Conservation (phyloP, 2,329 filamentous ascomycete genomes). For the Lecanicillium sp. region DNA sequence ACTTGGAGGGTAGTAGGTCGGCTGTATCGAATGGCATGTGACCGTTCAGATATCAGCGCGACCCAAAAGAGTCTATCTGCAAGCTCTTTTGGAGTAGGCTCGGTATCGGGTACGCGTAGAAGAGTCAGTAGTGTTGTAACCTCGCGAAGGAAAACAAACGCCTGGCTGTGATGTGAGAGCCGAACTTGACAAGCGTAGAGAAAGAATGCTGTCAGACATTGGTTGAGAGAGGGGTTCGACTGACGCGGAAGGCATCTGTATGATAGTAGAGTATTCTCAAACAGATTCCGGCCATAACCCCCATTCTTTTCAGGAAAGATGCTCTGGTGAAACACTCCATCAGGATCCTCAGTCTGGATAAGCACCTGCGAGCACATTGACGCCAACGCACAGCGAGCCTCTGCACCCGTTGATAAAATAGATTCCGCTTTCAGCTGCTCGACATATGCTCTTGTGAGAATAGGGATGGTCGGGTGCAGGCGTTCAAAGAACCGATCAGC, state of each 20-base stretch:
- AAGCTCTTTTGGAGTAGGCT: slow-evolving; percentile 17
- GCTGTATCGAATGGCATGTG: slow-evolving; percentile 35
- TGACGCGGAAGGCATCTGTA: slow-evolving; percentile 24
- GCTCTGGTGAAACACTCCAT: slow-evolving; percentile 21
- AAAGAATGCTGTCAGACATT: slow-evolving; percentile 33
- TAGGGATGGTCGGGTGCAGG: slow-evolving; percentile 33
- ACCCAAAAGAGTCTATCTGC: slow-evolving; percentile 34
- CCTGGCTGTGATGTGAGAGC: slow-evolving; percentile 33
- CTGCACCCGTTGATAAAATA: slow-evolving; percentile 16
- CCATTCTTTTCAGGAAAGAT: slow-evolving; percentile 26
- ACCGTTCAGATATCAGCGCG: slow-evolving; percentile 32
- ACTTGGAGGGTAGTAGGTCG: slow-evolving; percentile 35
- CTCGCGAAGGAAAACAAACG: slow-evolving; percentile 34
- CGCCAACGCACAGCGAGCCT: slow-evolving; percentile 27
- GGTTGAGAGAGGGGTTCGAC: slow-evolving; percentile 28
- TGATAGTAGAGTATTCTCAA: slow-evolving; percentile 26
- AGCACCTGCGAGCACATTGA: slow-evolving; percentile 32
- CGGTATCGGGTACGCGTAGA: slow-evolving; percentile 18
- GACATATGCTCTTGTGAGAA: slow-evolving; percentile 30
- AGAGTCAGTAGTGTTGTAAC: slow-evolving; percentile 32
- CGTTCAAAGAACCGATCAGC: slow-evolving; percentile 29
- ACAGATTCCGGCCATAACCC: slow-evolving; percentile 27
- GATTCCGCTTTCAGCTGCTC: slow-evolving; percentile 18
- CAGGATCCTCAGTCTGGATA: slow-evolving; percentile 30
- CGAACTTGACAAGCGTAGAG: slow-evolving; percentile 35